Percentiles rank a stretch among this genome's conserved stretches.
phyloP scores from a whole-genome alignment of 2,329 filamentous ascomycete genomes.

The Microcyclosporella mali region DNA sequence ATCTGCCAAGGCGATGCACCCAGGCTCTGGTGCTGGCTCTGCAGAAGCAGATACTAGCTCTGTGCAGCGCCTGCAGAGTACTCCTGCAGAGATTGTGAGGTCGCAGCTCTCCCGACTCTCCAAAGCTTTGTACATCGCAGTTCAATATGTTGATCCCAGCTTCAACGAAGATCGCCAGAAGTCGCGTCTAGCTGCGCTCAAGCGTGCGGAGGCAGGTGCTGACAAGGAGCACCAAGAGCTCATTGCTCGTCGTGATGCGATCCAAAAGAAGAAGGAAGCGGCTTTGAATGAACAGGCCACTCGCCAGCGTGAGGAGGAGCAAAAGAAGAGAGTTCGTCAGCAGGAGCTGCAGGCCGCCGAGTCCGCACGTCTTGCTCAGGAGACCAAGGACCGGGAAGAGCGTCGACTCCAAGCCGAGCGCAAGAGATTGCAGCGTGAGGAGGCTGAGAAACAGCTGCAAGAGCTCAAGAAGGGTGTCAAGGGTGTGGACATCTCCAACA shows the following conservation, averaged over 20 bases:
- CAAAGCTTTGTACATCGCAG: constrained; percentile 85
- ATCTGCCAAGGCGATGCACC: constrained; percentile 83
- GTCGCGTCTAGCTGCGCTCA: constrained; percentile 72
- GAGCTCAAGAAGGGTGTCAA: constrained; percentile 88
- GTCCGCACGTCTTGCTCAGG: constrained; percentile 78
- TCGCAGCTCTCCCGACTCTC: constrained; percentile 88
- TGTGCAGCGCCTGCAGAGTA: constrained; percentile 94
- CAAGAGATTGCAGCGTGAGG: constrained; percentile 57
- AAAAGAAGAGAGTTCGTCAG: constrained; percentile 76
- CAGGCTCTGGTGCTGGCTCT: constrained; percentile 76
- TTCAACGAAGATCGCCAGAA: constrained; percentile 77
- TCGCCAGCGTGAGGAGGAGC: constrained; percentile 88
- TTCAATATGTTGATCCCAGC: constrained; percentile 87
- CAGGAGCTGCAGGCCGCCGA: constrained; percentile 87
- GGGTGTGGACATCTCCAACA: constrained; percentile 74
- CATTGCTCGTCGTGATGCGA: constrained; percentile 78
- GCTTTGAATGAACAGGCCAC: constrained; percentile 82
- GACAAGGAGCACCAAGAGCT: constrained; percentile 85
- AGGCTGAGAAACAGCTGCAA: constrained; percentile 78
- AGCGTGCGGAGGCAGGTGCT: constrained; percentile 78
- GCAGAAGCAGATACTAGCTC: constrained; percentile 77
- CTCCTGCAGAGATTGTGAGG: constrained; percentile 93
- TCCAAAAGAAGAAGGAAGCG: constrained; percentile 94
- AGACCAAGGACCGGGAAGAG: constrained; percentile 84
- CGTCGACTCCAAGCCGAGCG: constrained; percentile 80